A percentile compares a stretch with the other conserved stretches of the same genome.
Conservation (phyloP, 306 rosid species). For the Echinosophora koreensis region DNA sequence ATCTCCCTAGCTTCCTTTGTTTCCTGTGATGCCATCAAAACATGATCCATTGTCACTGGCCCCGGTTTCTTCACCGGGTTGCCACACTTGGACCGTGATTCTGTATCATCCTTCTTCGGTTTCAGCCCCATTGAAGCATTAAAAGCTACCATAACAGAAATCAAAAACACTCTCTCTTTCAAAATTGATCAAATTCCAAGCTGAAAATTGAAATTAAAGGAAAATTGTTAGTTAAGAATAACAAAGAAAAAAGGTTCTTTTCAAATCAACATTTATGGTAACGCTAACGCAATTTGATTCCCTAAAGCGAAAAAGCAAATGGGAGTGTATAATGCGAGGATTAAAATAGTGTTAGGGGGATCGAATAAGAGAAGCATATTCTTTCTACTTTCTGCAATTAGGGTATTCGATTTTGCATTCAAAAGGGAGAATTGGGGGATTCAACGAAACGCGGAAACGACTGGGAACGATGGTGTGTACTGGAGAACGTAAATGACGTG, state of each 20-base stretch:
- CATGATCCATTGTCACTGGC: conserved; percentile 90
- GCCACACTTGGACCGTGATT: conserved; percentile 50
- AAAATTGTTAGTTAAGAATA: background rate
- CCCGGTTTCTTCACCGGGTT: conserved; percentile 70
- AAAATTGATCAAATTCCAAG: conserved; percentile 17
- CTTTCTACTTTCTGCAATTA: conserved; percentile 33
- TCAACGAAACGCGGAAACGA: conserved; percentile 42
- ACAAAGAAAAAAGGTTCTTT: background rate
- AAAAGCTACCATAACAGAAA: conserved; percentile 26
- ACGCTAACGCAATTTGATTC: conserved; percentile 32
- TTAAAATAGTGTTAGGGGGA: conserved; percentile 36
- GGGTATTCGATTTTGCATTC: background rate
- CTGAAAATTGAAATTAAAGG: conserved; percentile 23
- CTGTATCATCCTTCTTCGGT: conserved; percentile 39
- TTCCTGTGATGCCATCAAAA: conserved; percentile 79
- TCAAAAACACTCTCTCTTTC: background rate
- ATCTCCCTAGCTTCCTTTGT: conserved; percentile 82
- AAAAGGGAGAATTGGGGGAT: conserved; percentile 33
- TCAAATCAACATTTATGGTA: conserved; percentile 10
- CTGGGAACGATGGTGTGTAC: conserved; percentile 14
- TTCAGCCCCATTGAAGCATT: conserved; percentile 49
- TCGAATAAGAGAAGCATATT: conserved; percentile 43
- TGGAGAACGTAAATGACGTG: background rate
- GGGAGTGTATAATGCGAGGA: conserved; percentile 30
- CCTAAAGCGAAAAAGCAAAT: conserved; percentile 23